Evolutionary conservation across 768 basidiomycete genomes (phyloP).

Genomic region (Xanthoconium purpureum): DNA sequence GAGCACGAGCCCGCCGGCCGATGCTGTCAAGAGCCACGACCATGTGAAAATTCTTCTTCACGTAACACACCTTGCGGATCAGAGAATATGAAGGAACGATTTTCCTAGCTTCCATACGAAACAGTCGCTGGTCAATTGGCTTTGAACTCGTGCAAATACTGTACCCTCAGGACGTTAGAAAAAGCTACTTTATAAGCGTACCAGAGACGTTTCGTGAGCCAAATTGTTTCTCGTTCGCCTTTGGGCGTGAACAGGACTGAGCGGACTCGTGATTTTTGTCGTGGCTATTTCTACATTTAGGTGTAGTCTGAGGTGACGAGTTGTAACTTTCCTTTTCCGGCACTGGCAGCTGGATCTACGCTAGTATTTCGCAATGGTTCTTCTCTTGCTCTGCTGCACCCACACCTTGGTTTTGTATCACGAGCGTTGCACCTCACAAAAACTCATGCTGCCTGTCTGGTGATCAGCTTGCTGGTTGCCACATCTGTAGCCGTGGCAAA

Average conservation of each 20-base stretch:
- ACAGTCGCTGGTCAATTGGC: background rate
- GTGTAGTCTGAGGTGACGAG: no score
- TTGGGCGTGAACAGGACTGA: background rate
- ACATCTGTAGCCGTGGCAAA: background rate
- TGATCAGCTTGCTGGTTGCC: background rate
- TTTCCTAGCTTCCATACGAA: background rate
- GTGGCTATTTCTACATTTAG: no score
- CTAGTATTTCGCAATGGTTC: no score
- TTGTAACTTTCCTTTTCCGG: no score
- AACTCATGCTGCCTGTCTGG: background rate
- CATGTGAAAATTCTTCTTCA: constrained; percentile 5
- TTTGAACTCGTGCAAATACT: no score
- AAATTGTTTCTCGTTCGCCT: background rate
- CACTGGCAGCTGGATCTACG: no score
- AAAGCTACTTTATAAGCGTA: background rate
- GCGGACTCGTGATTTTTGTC: background rate
- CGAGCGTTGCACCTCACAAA: background rate
- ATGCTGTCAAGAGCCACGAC: constrained; percentile 15
- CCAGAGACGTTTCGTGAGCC: background rate
- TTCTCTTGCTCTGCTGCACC: no score
- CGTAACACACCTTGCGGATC: background rate
- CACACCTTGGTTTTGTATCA: background rate
- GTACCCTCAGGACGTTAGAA: background rate
- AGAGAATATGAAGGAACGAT: background rate
- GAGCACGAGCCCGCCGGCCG: background rate